Percentiles rank a stretch among this genome's conserved stretches.
These are phyloP conservation scores for Gleditsia sinensis DNA, from an alignment of 306 rosid genomes.

Conservation along the genomic window DNA sequence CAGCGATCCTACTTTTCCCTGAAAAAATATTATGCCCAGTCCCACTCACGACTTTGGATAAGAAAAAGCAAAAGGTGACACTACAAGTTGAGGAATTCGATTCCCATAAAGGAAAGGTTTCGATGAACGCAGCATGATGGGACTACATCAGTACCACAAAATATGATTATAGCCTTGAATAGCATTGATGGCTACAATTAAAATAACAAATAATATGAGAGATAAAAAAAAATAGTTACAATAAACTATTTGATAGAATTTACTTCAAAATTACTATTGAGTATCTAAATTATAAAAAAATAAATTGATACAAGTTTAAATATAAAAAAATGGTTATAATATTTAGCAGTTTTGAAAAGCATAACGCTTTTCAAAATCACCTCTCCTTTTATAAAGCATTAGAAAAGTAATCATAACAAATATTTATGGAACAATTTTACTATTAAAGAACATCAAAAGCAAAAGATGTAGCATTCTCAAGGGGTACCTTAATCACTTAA, in stretches of 20 bases:
- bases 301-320: too few relatives aligned
- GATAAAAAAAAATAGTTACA: too few relatives aligned
- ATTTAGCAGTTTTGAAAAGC: too few relatives aligned
- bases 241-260: too few relatives aligned
- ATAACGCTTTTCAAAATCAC: conserved; percentile 24
- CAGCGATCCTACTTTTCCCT: conserved; percentile 32
- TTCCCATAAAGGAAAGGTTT: conserved; percentile 20
- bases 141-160: conserved; percentile 35
- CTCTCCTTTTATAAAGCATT: conserved; percentile 18
- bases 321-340: too few relatives aligned
- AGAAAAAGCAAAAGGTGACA: conserved; percentile 47
- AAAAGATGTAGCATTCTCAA: conserved; percentile 19
- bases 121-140: conserved; percentile 47
- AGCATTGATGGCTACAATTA: conserved; percentile 13
- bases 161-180: conserved; percentile 22
- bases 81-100: conserved; percentile 31
- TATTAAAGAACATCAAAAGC: background rate
- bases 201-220: conserved; percentile 24
- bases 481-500: conserved; percentile 11
- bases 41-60: conserved; percentile 39
- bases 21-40: conserved; percentile 22
- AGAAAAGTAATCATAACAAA: background rate
- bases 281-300: too few relatives aligned
- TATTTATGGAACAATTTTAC: background rate
- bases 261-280: too few relatives aligned